These are phyloP conservation scores for Lichtheimia ramosa DNA, from an alignment of 371 early-diverging fungal genomes.

Conservation along the genomic window DNA sequence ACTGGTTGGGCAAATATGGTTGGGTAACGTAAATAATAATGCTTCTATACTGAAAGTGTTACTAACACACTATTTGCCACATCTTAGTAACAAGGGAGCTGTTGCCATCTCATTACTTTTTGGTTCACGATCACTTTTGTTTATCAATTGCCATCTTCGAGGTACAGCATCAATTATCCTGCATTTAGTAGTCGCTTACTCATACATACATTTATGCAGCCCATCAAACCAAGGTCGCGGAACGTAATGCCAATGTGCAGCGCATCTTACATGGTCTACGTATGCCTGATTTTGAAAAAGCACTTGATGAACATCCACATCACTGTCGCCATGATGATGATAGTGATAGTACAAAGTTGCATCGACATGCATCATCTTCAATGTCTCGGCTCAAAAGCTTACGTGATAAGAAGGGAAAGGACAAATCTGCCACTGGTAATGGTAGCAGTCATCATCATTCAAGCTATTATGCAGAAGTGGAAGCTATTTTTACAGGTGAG, in stretches of 20 bases:
- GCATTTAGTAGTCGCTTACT: neutral
- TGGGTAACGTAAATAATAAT: slow-evolving; percentile 21
- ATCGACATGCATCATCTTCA: slow-evolving; percentile 8
- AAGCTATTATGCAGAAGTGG: neutral
- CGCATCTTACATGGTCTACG: slow-evolving; percentile 37
- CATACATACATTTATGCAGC: slow-evolving; percentile 17
- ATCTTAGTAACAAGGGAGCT: slow-evolving; percentile 77
- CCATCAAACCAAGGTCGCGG: slow-evolving; percentile 31
- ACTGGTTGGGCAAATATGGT: slow-evolving; percentile 42
- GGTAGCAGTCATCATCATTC: neutral
- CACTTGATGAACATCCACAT: no score
- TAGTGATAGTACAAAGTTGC: neutral
- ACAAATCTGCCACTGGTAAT: neutral
- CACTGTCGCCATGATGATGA: no score
- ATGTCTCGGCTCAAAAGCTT: slow-evolving; percentile 3
- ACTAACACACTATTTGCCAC: neutral
- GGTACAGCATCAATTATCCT: slow-evolving; percentile 44
- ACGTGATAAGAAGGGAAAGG: neutral
- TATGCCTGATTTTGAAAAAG: slow-evolving; percentile 23
- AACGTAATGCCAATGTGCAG: slow-evolving; percentile 41
- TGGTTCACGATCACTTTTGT: slow-evolving; percentile 57
- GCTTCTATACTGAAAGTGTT: neutral
- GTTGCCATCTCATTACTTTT: slow-evolving; percentile 69
- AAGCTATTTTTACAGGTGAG: slow-evolving; percentile 1
- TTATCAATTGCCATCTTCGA: slow-evolving; percentile 76